phyloP scores from a whole-genome alignment of 1,284 basidiomycete species.

The Ustilago sp. region DNA sequence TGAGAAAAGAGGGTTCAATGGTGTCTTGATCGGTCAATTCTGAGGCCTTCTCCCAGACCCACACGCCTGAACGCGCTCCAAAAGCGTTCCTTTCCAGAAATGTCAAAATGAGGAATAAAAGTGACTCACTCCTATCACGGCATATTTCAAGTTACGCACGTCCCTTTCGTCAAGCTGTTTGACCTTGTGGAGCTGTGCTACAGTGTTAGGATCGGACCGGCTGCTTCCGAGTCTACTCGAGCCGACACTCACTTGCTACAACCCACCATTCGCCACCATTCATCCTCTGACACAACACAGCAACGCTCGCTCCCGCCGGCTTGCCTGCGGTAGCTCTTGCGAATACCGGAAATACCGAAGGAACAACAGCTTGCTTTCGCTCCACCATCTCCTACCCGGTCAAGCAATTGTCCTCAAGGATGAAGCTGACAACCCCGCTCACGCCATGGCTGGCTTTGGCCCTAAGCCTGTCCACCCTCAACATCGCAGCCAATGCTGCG shows the following conservation, averaged over 20 bases:
- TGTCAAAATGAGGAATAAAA: constrained; percentile 16
- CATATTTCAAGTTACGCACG: background rate
- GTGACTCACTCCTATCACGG: constrained; percentile 3
- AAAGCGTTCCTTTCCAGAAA: background rate
- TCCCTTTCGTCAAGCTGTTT: background rate
- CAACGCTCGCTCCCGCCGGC: background rate
- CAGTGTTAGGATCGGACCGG: constrained; percentile 10
- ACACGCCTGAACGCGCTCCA: background rate
- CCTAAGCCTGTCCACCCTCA: constrained; percentile 15
- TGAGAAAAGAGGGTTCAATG: background rate
- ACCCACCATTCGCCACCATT: background rate
- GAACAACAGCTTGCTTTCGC: background rate
- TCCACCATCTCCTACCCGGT: background rate
- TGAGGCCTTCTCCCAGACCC: background rate
- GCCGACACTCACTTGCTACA: background rate
- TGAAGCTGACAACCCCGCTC: constrained; percentile 34
- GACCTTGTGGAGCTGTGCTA: background rate
- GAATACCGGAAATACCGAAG: no score
- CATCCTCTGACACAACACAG: background rate
- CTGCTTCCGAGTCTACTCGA: constrained; percentile 6
- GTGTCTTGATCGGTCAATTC: constrained; percentile 28
- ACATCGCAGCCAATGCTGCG: constrained; percentile 10
- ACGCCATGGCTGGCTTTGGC: constrained; percentile 35
- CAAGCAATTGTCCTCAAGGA: background rate
- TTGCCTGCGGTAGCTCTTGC: background rate